Percentiles rank a stretch among this genome's conserved stretches.
Evolutionary conservation across 2,329 filamentous ascomycete species (phyloP).

Genomic region (Fusarium sp.): DNA sequence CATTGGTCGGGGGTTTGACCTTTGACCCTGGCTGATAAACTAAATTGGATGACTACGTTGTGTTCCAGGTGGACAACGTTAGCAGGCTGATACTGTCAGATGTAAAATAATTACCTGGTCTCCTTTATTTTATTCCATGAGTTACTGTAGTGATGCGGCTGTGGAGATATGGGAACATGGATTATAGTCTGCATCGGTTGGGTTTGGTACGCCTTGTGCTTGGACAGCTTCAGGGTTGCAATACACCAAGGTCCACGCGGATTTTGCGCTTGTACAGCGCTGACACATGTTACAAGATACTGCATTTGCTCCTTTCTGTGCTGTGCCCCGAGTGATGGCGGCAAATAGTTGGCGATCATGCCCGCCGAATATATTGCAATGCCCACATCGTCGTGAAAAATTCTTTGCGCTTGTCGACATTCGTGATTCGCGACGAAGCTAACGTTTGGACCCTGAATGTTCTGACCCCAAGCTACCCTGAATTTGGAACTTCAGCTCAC

Average conservation of each 20-base stretch:
- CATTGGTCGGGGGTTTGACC: slow-evolving; percentile 6
- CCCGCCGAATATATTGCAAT: slow-evolving; percentile 12
- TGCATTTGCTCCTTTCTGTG: not conserved
- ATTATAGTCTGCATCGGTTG: slow-evolving; percentile 2
- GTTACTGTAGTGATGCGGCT: not conserved
- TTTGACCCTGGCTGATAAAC: slow-evolving; percentile 15
- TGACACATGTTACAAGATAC: not conserved
- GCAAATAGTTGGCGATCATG: slow-evolving; percentile 2
- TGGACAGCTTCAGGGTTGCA: slow-evolving; percentile 21
- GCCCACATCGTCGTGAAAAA: slow-evolving; percentile 22
- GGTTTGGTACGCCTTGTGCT: slow-evolving; percentile 1
- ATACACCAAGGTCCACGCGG: slow-evolving; percentile 11
- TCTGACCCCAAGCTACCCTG: slow-evolving; percentile 32
- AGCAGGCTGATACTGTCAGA: slow-evolving; percentile 8
- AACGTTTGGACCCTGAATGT: slow-evolving; percentile 35
- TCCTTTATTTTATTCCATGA: not conserved
- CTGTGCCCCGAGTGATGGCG: slow-evolving; percentile 1
- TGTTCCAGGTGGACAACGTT: slow-evolving; percentile 8
- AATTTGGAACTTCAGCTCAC: slow-evolving; percentile 13
- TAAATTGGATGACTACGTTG: slow-evolving; percentile 10
- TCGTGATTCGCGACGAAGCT: slow-evolving; percentile 28
- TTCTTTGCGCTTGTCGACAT: slow-evolving; percentile 22
- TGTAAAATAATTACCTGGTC: slow-evolving; percentile 1
- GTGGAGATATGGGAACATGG: slow-evolving; percentile 8
- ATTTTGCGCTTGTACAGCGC: slow-evolving; percentile 3